These are phyloP conservation scores for Saitozyma sp. DNA, from an alignment of 768 basidiomycete species.

Conservation along the genomic window DNA sequence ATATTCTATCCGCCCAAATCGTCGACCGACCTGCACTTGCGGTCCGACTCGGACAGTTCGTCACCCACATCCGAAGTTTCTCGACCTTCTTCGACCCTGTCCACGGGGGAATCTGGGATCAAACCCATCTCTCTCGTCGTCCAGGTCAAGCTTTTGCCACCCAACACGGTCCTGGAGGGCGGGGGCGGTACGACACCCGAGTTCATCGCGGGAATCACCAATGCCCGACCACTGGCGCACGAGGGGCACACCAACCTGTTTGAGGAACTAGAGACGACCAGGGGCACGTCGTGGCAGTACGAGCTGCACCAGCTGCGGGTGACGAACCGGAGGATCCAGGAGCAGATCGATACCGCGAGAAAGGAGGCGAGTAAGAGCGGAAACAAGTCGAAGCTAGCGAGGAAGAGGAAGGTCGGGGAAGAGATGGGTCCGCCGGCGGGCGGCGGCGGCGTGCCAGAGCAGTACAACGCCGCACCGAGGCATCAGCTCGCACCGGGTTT, in stretches of 20 bases:
- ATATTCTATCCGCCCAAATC: conserved; percentile 42
- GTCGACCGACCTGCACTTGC: conserved; percentile 1
- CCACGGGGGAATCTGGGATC: conserved; percentile 18
- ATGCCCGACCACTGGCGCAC: conserved; percentile 36
- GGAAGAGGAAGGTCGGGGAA: conserved; percentile 22
- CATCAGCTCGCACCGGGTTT: conserved; percentile 52
- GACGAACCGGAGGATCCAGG: conserved; percentile 65
- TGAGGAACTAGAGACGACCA: conserved; percentile 66
- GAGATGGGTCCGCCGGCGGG: conserved; percentile 25
- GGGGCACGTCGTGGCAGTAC: conserved; percentile 88
- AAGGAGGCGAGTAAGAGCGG: conserved; percentile 14
- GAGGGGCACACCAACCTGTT: conserved; percentile 61
- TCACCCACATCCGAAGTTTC: conserved; percentile 11
- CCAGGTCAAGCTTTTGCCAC: conserved; percentile 43
- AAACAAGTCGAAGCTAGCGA: conserved; percentile 19
- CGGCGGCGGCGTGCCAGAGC: conserved; percentile 20
- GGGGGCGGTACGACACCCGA: not conserved
- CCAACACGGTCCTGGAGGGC: not conserved
- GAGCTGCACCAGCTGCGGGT: conserved; percentile 81
- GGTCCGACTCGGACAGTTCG: conserved; percentile 4
- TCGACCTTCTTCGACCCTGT: conserved; percentile 5
- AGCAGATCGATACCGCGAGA: conserved; percentile 57
- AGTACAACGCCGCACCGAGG: conserved; percentile 38
- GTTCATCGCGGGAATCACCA: conserved; percentile 17
- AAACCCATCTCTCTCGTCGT: conserved; percentile 42